Base-by-base conservation (phyloP, 139 green algal genomes). In the Coccomyxa sp. region DNA sequence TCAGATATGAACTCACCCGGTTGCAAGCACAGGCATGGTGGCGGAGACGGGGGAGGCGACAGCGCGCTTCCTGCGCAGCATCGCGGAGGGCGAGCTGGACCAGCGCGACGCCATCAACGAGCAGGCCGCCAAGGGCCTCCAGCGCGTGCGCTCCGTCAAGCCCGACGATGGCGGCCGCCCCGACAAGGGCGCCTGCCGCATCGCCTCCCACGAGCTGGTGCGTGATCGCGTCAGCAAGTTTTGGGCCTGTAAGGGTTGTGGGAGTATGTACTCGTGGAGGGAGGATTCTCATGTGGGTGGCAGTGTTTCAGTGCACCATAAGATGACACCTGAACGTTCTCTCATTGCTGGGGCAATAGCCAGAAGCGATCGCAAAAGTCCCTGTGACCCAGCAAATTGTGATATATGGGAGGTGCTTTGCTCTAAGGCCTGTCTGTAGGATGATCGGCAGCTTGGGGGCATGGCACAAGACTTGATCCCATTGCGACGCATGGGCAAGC, bases 11-110 rank as follows among this genome's bases (percentile, higher is more conserved):
- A 51, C 38, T 11, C 38, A 51, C 38, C 38, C 38, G 38, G 38
- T 14, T 51, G 51, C 32, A 14, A 21, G 13, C 67, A 67, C 81
- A 88, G 80, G 82, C 78, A 86, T 88, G 81, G 85, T 88, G 71
- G 66, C 32, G 15, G 85, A 88, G 85, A 88, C 85, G 31, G 85
- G 85, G 0, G 78, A 84, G 68, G 85, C 81, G n/a, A 85, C 85
- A 9, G 82, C 67, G 58, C 58, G 81, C 23, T 88, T 86, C 79
- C 71, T 88, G 58, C 63, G 77, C 27, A 84, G 76, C 38, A 68
- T 83, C 10, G 85, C 82, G 11, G 28, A 13, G 18, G 85, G 85
- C 31, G 68, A 88, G 85, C 45, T 60, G 27, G 85, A 86, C 67
- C 32, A 30, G 25, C 27, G 30, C 13, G 57, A 60, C 10, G 58